A percentile compares a stretch with the other conserved stretches of the same genome.
These are phyloP conservation scores for Cicer pinnatifidum DNA, from an alignment of 306 rosid species.

Conservation along the genomic window DNA sequence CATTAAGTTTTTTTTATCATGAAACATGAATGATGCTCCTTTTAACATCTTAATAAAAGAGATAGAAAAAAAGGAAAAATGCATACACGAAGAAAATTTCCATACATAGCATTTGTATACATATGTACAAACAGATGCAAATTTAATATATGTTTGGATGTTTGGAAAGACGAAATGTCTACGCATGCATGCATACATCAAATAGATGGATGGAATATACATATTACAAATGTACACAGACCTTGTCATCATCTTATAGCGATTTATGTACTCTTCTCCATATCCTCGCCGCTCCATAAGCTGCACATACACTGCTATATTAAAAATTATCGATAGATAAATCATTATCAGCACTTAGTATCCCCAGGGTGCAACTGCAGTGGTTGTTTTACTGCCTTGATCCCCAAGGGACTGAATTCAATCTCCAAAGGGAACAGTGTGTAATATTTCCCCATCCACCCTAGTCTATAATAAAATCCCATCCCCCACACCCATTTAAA, in stretches of 20 bases:
- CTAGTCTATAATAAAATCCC: no score
- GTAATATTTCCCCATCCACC: no score
- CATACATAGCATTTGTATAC: neutral
- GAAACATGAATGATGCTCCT: neutral
- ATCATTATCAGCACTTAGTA: neutral
- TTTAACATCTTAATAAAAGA: neutral
- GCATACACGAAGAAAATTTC: neutral
- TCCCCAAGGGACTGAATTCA: no score
- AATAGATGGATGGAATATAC: neutral
- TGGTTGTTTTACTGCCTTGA: no score
- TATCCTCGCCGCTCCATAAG: conserved; percentile 93
- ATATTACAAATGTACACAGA: conserved; percentile 38
- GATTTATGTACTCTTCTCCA: conserved; percentile 83
- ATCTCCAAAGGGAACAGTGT: no score
- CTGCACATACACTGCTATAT: conserved; percentile 53
- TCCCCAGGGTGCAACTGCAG: no score
- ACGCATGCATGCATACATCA: neutral
- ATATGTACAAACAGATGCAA: neutral
- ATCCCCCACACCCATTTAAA: no score
- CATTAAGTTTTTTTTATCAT: neutral
- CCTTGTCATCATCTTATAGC: conserved; percentile 97
- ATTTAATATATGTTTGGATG: neutral
- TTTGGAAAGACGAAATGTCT: neutral
- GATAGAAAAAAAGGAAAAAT: conserved; percentile 20
- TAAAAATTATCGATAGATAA: conserved; percentile 44